phyloP scores from a whole-genome alignment of 2,329 filamentous ascomycete genomes.

The Thielaviopsis ethacetica region DNA sequence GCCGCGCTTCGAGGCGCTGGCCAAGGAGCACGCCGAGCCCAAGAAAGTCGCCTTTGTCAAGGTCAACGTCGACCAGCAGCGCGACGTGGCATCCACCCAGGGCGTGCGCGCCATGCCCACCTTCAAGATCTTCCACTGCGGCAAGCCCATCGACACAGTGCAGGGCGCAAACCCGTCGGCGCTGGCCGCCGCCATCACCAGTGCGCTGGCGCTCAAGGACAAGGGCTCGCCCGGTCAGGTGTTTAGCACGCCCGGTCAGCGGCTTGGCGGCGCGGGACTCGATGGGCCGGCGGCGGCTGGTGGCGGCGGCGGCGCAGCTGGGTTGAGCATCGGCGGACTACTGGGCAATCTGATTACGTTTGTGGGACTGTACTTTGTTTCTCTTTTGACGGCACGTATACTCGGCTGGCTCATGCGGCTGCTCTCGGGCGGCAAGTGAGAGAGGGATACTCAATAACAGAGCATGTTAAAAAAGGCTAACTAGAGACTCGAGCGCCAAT shows the following conservation, averaged over 20 bases:
- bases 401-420: not conserved
- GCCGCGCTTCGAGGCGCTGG: slow-evolving; percentile 73
- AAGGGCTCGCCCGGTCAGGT: slow-evolving; percentile 27
- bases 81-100: slow-evolving; percentile 60
- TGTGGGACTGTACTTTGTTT: slow-evolving; percentile 43
- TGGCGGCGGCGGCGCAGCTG: slow-evolving; percentile 18
- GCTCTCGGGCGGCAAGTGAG: not conserved
- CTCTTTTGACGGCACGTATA: slow-evolving; percentile 40
- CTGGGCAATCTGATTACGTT: slow-evolving; percentile 36
- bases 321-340: slow-evolving; percentile 20
- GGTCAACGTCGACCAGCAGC: slow-evolving; percentile 75
- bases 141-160: slow-evolving; percentile 57
- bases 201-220: slow-evolving; percentile 39
- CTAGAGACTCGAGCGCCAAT: not conserved
- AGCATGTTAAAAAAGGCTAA: not conserved
- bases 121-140: slow-evolving; percentile 77
- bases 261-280: slow-evolving; percentile 30
- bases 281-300: slow-evolving; percentile 13
- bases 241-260: slow-evolving; percentile 40
- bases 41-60: slow-evolving; percentile 80
- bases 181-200: slow-evolving; percentile 61
- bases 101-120: slow-evolving; percentile 81
- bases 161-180: slow-evolving; percentile 64
- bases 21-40: slow-evolving; percentile 62
- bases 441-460: not conserved